Conservation (phyloP, 2,329 filamentous ascomycete genomes). For the Apiospora kogelbergensis region DNA sequence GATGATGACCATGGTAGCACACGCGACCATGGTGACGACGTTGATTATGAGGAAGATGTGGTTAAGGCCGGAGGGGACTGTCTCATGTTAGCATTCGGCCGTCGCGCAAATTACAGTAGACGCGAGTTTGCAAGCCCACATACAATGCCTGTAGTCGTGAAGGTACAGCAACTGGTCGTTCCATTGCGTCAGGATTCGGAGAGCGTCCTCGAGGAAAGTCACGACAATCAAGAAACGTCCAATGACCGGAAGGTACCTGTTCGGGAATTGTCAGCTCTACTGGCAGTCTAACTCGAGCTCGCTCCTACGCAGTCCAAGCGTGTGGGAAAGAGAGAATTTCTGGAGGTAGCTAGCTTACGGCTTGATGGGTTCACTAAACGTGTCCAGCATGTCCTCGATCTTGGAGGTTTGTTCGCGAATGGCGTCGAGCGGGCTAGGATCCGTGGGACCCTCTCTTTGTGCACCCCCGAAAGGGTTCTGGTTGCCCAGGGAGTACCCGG, state of each 20-base stretch:
- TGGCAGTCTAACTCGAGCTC: slow-evolving; percentile 5
- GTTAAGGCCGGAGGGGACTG: slow-evolving; percentile 85
- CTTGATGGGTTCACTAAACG: slow-evolving; percentile 85
- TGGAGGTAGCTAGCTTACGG: slow-evolving; percentile 67
- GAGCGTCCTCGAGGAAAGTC: slow-evolving; percentile 94
- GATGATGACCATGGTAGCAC: slow-evolving; percentile 83
- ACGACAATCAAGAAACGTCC: slow-evolving; percentile 97
- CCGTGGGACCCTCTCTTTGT: slow-evolving; percentile 60
- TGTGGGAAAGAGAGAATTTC: background rate
- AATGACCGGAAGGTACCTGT: slow-evolving; percentile 88
- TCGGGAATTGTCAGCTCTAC: slow-evolving; percentile 13
- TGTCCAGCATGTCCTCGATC: slow-evolving; percentile 92
- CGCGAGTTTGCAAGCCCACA: slow-evolving; percentile 35
- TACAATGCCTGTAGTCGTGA: slow-evolving; percentile 90
- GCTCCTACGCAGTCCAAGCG: background rate
- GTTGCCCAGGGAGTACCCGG: slow-evolving; percentile 81
- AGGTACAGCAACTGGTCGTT: slow-evolving; percentile 91
- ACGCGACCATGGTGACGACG: slow-evolving; percentile 81
- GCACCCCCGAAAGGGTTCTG: slow-evolving; percentile 69
- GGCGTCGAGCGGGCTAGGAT: slow-evolving; percentile 79
- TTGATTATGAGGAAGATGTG: slow-evolving; percentile 92
- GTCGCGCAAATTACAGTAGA: background rate
- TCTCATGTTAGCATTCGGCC: slow-evolving; percentile 21
- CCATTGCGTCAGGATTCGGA: slow-evolving; percentile 98
- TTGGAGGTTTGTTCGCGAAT: slow-evolving; percentile 96